These are phyloP conservation scores for Hemerocallis citrina DNA, from an alignment of 106 monocot genomes.

Conservation along the genomic window DNA sequence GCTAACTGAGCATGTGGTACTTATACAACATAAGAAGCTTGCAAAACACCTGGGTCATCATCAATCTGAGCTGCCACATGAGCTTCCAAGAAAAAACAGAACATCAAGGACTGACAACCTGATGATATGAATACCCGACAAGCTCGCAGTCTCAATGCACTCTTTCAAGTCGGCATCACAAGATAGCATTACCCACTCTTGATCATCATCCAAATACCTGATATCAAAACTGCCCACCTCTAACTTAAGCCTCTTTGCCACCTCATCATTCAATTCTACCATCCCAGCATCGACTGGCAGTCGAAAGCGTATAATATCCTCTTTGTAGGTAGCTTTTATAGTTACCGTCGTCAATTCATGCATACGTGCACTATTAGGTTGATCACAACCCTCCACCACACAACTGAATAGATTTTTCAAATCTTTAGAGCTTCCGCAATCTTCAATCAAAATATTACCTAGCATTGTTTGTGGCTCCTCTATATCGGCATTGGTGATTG, in stretches of 20 bases:
- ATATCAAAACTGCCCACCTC: conserved; percentile 43
- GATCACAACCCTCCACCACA: conserved; percentile 2
- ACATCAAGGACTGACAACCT: conserved; percentile 49
- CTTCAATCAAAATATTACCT: conserved; percentile 32
- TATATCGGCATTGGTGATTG: conserved; percentile 3
- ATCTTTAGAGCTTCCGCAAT: conserved; percentile 63
- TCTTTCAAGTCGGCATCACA: conserved; percentile 64
- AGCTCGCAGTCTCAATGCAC: conserved; percentile 41
- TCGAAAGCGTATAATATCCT: conserved; percentile 61
- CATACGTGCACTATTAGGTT: not conserved
- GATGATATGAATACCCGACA: conserved; percentile 33
- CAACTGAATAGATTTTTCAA: conserved; percentile 30
- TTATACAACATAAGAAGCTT: too few species aligned
- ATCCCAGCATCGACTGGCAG: conserved; percentile 21
- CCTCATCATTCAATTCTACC: conserved; percentile 29
- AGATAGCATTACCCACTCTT: conserved; percentile 60
- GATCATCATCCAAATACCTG: conserved; percentile 62
- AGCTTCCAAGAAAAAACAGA: conserved; percentile 33
- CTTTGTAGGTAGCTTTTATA: conserved; percentile 55
- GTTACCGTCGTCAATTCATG: conserved; percentile 25
- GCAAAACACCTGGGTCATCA: too few species aligned
- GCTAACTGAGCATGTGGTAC: too few species aligned
- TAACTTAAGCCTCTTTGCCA: conserved; percentile 46
- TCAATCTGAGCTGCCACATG: conserved; percentile 51
- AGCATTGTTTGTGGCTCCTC: conserved; percentile 16